phyloP scores from a whole-genome alignment of 768 basidiomycete genomes.

The Sistotremastrum suecicum region DNA sequence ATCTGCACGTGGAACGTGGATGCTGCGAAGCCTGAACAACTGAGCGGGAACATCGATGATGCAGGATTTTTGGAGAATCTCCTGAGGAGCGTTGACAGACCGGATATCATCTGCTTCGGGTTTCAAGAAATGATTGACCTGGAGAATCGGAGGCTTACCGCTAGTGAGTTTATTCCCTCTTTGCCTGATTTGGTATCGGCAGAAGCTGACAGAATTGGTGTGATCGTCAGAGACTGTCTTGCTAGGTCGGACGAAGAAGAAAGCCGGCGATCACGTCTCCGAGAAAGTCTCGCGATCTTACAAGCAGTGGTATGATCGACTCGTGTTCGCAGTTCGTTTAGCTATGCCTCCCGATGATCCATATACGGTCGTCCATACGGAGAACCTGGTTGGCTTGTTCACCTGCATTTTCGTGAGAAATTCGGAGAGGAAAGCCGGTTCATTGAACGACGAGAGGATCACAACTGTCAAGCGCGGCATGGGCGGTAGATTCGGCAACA shows the following conservation, averaged over 20 bases:
- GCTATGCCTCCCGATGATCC: constrained; percentile 60
- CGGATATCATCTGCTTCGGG: constrained; percentile 88
- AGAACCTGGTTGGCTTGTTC: constrained; percentile 85
- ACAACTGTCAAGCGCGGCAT: constrained; percentile 85
- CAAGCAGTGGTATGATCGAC: constrained; percentile 76
- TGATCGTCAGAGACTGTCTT: constrained; percentile 54
- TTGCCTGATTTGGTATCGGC: not conserved
- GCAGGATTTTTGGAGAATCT: constrained; percentile 67
- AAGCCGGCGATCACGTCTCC: constrained; percentile 41
- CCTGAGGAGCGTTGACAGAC: constrained; percentile 52
- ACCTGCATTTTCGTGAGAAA: constrained; percentile 35
- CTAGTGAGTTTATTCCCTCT: constrained; percentile 26
- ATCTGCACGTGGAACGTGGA: constrained; percentile 91
- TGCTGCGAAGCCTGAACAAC: constrained; percentile 65
- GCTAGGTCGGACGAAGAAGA: constrained; percentile 60
- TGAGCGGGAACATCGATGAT: constrained; percentile 56
- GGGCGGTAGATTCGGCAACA: constrained; percentile 89
- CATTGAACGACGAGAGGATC: constrained; percentile 56
- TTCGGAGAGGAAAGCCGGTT: constrained; percentile 30
- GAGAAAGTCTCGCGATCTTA: constrained; percentile 83
- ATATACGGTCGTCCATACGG: constrained; percentile 72
- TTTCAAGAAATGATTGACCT: constrained; percentile 96
- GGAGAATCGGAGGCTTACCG: constrained; percentile 83
- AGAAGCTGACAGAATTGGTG: not conserved
- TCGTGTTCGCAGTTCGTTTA: constrained; percentile 56